phyloP scores from a whole-genome alignment of 257 asterid genomes.

The Solanum gracilifrons region DNA sequence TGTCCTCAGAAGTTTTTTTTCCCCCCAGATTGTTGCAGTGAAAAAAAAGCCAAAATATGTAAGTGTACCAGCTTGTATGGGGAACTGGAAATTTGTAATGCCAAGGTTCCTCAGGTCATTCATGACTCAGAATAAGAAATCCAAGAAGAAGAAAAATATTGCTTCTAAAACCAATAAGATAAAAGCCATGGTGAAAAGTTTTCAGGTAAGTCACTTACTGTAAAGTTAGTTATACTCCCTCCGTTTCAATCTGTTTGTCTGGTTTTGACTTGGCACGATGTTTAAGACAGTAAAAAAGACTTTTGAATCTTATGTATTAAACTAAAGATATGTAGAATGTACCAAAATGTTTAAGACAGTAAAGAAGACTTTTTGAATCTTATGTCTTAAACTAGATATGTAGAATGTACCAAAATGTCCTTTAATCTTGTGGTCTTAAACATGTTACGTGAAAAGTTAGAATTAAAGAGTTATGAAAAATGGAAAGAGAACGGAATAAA shows the following conservation, averaged over 20 bases:
- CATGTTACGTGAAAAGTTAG: neutral
- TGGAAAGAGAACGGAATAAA: neutral
- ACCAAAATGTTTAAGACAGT: neutral
- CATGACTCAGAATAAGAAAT: neutral
- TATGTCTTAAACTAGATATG: neutral
- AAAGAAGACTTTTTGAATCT: neutral
- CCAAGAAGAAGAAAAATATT: constrained; percentile 6
- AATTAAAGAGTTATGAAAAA: neutral
- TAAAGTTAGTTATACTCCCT: neutral
- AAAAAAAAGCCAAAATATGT: constrained; percentile 8
- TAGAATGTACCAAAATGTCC: neutral
- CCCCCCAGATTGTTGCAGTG: constrained; percentile 11
- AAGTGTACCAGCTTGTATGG: constrained; percentile 22
- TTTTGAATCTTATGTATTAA: neutral
- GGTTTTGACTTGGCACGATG: neutral
- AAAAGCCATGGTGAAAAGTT: constrained; percentile 11
- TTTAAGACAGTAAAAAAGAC: neutral
- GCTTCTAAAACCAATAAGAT: constrained; percentile 2
- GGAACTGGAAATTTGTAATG: constrained; percentile 24
- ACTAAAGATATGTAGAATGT: neutral
- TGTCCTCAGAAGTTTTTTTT: neutral
- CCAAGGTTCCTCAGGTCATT: constrained; percentile 23
- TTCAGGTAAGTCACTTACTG: constrained; percentile 3
- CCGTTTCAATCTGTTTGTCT: neutral
- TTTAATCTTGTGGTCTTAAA: neutral